Conservation (phyloP, 345 rosid species). For the Pugionium cornutum region DNA sequence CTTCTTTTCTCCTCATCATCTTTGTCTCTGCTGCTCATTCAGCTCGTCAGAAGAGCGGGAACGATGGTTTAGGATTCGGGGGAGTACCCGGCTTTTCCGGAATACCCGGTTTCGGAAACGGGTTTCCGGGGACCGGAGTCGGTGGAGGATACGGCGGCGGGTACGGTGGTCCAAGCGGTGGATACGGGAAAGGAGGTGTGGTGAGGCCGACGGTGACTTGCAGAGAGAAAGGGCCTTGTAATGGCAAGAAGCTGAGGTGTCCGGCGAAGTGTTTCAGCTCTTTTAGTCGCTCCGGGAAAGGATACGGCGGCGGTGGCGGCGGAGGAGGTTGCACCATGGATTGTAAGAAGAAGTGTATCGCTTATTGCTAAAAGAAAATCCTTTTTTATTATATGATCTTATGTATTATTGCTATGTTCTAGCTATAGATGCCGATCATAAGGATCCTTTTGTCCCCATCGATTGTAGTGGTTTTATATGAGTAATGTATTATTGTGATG, state of each 20-base stretch:
- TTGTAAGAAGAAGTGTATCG: slow-evolving; percentile 90
- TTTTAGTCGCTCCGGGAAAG: slow-evolving; percentile 87
- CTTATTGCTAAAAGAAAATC: slow-evolving; percentile 57
- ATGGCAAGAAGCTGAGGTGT: slow-evolving; percentile 78
- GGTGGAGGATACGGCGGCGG: slow-evolving; percentile 73
- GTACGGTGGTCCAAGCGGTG: slow-evolving; percentile 69
- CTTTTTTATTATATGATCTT: slow-evolving; percentile 19
- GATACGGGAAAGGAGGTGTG: slow-evolving; percentile 60
- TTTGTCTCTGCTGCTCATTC: slow-evolving; percentile 38
- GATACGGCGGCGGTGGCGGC: slow-evolving; percentile 89
- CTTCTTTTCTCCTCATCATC: slow-evolving; percentile 40
- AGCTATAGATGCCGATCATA: slow-evolving; percentile 27
- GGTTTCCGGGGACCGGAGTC: slow-evolving; percentile 39
- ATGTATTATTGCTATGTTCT: slow-evolving; percentile 24
- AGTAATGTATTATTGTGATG: slow-evolving; percentile 29
- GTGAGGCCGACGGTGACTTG: slow-evolving; percentile 70
- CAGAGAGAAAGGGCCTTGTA: slow-evolving; percentile 75
- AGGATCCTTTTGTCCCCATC: slow-evolving; percentile 8
- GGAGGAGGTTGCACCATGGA: slow-evolving; percentile 97
- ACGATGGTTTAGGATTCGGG: slow-evolving; percentile 45
- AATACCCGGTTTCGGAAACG: slow-evolving; percentile 62
- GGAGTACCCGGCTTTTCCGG: slow-evolving; percentile 52
- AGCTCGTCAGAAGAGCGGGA: slow-evolving; percentile 48
- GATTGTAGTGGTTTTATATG: slow-evolving; percentile 48
- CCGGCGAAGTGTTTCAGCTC: slow-evolving; percentile 93